Conservation (phyloP, 305 asterid species). For the Rubia peregrina region DNA sequence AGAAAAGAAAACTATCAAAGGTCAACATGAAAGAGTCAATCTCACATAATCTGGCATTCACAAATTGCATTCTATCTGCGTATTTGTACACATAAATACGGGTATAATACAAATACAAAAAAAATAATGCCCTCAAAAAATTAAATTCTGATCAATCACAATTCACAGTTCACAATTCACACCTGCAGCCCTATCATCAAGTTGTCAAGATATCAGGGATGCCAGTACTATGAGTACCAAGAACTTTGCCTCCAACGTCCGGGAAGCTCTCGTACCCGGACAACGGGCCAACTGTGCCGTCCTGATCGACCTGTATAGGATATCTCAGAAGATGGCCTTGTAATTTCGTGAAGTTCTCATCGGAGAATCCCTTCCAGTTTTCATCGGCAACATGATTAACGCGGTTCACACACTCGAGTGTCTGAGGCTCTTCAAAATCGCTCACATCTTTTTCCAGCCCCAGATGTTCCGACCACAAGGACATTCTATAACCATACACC, state of each 20-base stretch:
- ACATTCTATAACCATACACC: slow-evolving; percentile 84
- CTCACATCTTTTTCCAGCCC: slow-evolving; percentile 37
- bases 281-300: slow-evolving; percentile 60
- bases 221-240: slow-evolving; percentile 53
- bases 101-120: background rate
- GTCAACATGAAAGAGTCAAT: background rate
- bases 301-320: slow-evolving; percentile 50
- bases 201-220: slow-evolving; percentile 77
- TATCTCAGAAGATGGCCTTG: slow-evolving; percentile 86
- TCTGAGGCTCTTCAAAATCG: slow-evolving; percentile 48
- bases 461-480: slow-evolving; percentile 90
- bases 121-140: background rate
- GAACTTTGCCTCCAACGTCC: slow-evolving; percentile 71
- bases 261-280: slow-evolving; percentile 65
- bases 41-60: background rate
- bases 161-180: background rate
- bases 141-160: background rate
- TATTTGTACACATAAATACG: background rate
- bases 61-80: background rate
- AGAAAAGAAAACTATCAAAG: background rate
- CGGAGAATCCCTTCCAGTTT: slow-evolving; percentile 54
- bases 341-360: slow-evolving; percentile 31
- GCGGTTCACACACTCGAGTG: slow-evolving; percentile 55
- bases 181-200: slow-evolving; percentile 17
- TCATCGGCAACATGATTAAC: slow-evolving; percentile 59